Percentiles rank a stretch among this genome's conserved stretches.
phyloP scores from a whole-genome alignment of 1,284 basidiomycete genomes.

The Ustanciosporium gigantosporum region DNA sequence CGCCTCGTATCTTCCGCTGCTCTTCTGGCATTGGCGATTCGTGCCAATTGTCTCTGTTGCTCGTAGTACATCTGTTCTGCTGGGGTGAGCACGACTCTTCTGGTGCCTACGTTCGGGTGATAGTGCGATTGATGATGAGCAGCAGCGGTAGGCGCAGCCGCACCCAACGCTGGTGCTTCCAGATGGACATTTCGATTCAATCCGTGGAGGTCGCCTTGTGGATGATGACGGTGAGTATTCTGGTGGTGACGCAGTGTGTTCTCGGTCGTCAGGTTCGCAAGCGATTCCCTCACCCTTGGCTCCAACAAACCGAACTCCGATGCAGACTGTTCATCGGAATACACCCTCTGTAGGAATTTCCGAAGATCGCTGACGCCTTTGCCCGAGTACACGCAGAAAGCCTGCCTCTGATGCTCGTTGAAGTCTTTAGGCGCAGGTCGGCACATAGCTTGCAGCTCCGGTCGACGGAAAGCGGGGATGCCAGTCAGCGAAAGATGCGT shows the following conservation, averaged over 20 bases:
- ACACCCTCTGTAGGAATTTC: slow-evolving; percentile 63
- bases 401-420: slow-evolving; percentile 83
- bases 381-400: slow-evolving; percentile 96
- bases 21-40: slow-evolving; percentile 18
- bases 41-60: slow-evolving; percentile 17
- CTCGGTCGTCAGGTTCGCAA: slow-evolving; percentile 7
- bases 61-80: slow-evolving; percentile 33
- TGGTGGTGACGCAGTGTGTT: no score
- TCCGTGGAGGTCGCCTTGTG: neutral
- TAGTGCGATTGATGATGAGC: neutral
- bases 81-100: slow-evolving; percentile 1
- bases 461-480: slow-evolving; percentile 84
- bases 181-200: no score
- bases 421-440: slow-evolving; percentile 86
- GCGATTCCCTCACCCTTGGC: slow-evolving; percentile 21
- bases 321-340: slow-evolving; percentile 35
- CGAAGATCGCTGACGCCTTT: slow-evolving; percentile 84
- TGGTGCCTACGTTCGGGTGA: neutral
- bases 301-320: slow-evolving; percentile 39
- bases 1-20: slow-evolving; percentile 13
- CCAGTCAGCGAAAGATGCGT: slow-evolving; percentile 95
- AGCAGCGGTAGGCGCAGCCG: neutral
- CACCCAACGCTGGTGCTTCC: no score
- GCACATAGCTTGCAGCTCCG: slow-evolving; percentile 87
- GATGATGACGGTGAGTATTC: neutral